phyloP scores from a whole-genome alignment of 192 early-diverging fungal genomes.

The Coemansia sp. region DNA sequence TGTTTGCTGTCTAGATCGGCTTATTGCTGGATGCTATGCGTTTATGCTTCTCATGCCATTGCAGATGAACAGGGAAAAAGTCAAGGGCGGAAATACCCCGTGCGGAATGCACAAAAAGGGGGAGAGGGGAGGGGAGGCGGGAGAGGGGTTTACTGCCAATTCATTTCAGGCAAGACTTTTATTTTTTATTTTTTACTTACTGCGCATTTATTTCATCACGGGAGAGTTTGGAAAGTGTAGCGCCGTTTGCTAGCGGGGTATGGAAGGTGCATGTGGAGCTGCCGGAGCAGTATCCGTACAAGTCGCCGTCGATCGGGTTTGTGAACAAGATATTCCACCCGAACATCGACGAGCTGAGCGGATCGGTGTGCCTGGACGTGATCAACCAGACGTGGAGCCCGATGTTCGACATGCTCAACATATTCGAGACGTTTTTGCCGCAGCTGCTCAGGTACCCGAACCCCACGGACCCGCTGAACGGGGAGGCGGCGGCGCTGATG shows the following conservation, averaged over 20 bases:
- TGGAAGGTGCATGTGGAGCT: conserved; percentile 99
- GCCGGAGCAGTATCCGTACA: conserved; percentile 98
- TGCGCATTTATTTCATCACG: neutral
- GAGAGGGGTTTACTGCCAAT: neutral
- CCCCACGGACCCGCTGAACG: conserved; percentile 98
- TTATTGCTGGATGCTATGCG: too few relatives aligned
- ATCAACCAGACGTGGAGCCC: conserved; percentile 99
- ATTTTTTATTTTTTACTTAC: neutral
- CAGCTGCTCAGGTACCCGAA: conserved; percentile 98
- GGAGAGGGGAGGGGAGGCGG: too few relatives aligned
- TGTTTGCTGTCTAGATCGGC: too few relatives aligned
- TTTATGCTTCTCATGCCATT: too few relatives aligned
- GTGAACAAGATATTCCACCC: conserved; percentile 99
- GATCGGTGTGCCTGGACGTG: conserved; percentile 97
- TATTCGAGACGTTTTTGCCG: conserved; percentile 97
- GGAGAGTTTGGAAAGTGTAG: conserved; percentile 39
- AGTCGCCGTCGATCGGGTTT: conserved; percentile 98
- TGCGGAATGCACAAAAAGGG: too few relatives aligned
- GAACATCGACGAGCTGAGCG: conserved; percentile 98
- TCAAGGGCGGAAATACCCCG: too few relatives aligned
- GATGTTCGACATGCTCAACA: conserved; percentile 99
- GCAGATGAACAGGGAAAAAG: too few relatives aligned
- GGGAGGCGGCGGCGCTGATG: conserved; percentile 95
- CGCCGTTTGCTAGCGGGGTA: conserved; percentile 87
- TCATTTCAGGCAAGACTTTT: too few relatives aligned